Evolutionary conservation across 2,329 filamentous ascomycete species (phyloP), one percentile per base, ranked within the genome.

Genomic region (Tolypocladium tropicale): DNA sequence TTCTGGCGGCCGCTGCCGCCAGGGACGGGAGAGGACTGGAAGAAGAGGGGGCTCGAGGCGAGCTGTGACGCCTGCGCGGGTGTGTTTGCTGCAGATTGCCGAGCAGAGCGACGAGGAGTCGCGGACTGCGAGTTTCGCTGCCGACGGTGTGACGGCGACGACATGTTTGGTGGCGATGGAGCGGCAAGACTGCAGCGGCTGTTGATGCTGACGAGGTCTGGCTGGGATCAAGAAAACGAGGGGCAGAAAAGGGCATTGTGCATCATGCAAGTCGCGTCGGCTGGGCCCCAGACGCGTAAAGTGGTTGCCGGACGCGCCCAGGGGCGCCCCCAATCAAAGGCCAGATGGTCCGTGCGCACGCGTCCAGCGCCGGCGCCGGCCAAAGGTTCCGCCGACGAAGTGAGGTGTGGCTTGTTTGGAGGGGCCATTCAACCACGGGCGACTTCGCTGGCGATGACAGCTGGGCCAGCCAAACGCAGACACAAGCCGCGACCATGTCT

Each of bases 11-110:
- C 62, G 36, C 55, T 59, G 33, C 59, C 63, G n/a, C 63, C 58
- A 1, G 68, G 64, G 16, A 64, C 62, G 2, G 75, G 72, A 7
- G 77, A 75, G 2, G 78, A 83, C 64, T 80, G 83, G 71, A 85
- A 95, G 71, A 89, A 89, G 61, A 96, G 78, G 43, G 92, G 92
- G 57, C 91, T 95, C 4, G 90, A 94, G 6, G 83, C 82, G 59
- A 85, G 76, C 62, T 79, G 76, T 25, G 78, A 77, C 25, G 72
- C 63, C 36, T 74, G 73, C 53, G 76, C 76, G 59, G 79, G 79
- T 53, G 78, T 80, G 48, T 67, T 68, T 37, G 55, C 60, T 39
- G 65, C 61, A 18, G 70, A 65, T 54, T 68, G 78, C 54, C 78
- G 76, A 50, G 64, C 62, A 53, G 72, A 71, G 53, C 70, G 70